Percentiles rank a stretch among this genome's conserved stretches.
Evolutionary conservation across 768 basidiomycete genomes (phyloP).

Genomic region (Suillus paluster): DNA sequence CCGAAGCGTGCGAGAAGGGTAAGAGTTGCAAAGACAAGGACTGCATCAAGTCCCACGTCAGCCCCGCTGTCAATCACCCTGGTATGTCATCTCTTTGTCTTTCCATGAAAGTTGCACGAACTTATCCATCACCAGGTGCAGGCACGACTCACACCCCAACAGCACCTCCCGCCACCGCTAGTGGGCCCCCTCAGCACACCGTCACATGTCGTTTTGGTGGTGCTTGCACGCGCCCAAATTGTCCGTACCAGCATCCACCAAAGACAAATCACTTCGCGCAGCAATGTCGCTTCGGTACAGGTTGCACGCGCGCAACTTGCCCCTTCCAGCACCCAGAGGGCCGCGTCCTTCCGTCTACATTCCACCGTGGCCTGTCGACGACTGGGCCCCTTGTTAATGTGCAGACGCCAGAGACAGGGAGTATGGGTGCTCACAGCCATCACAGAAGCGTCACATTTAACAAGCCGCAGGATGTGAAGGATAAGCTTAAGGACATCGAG

Average conservation of each 20-base stretch:
- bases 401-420: constrained; percentile 63
- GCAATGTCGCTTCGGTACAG: constrained; percentile 83
- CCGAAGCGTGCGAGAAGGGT: constrained; percentile 89
- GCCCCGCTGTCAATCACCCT: constrained; percentile 76
- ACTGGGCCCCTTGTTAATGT: constrained; percentile 66
- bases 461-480: constrained; percentile 46
- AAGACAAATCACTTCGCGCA: constrained; percentile 47
- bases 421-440: constrained; percentile 65
- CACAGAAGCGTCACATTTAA: constrained; percentile 78
- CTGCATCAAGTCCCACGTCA: constrained; percentile 90
- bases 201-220: constrained; percentile 71
- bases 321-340: constrained; percentile 92
- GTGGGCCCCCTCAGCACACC: constrained; percentile 24
- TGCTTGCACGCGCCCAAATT: constrained; percentile 69
- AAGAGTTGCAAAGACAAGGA: constrained; percentile 92
- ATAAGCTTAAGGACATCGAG: constrained; percentile 42
- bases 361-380: constrained; percentile 77
- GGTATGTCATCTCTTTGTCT: constrained; percentile 40
- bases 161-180: constrained; percentile 31
- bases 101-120: constrained; percentile 10
- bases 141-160: constrained; percentile 45
- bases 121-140: constrained; percentile 25
- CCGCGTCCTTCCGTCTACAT: constrained; percentile 76
- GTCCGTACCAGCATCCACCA: constrained; percentile 70
- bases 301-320: constrained; percentile 86